These are phyloP conservation scores for Globisporangium radiosum DNA, from an alignment of 352 stramenopile genomes.

Conservation along the genomic window DNA sequence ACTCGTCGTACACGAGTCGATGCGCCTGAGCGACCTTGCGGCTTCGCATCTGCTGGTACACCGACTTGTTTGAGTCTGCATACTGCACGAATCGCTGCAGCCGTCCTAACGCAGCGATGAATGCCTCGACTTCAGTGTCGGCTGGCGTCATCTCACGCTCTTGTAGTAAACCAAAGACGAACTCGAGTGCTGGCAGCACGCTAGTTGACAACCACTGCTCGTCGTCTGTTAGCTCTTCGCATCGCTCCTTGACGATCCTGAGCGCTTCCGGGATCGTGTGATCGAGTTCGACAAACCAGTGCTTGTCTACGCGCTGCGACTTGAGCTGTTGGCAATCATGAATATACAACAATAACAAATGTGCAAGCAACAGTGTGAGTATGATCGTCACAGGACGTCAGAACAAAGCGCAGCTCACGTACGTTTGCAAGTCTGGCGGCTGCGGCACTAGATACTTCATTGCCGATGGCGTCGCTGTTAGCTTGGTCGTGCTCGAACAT, in stretches of 20 bases:
- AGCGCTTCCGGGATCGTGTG: not conserved
- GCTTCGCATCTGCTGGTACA: not conserved
- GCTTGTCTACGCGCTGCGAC: not conserved
- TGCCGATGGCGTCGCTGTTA: not conserved
- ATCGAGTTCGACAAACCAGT: conserved; percentile 3
- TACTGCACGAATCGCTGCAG: not conserved
- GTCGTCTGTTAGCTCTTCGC: not conserved
- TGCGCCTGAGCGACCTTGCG: not conserved
- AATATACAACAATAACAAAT: too few species aligned
- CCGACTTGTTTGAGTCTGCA: conserved; percentile 5
- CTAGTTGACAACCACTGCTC: not conserved
- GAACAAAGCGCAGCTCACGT: too few species aligned
- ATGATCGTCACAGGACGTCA: too few species aligned
- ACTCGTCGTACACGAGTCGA: conserved; percentile 5
- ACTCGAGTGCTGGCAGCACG: not conserved
- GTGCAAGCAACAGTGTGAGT: too few species aligned
- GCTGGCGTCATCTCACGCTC: not conserved
- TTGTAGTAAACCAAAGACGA: not conserved
- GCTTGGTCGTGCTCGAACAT: not conserved
- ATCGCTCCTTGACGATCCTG: not conserved
- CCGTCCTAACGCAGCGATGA: not conserved
- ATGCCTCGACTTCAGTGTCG: not conserved
- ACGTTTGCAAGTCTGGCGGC: too few species aligned
- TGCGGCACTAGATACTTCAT: too few species aligned
- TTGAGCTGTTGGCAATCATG: too few species aligned